Conservation (phyloP, 768 basidiomycete genomes). For the Lyophyllum atratum region DNA sequence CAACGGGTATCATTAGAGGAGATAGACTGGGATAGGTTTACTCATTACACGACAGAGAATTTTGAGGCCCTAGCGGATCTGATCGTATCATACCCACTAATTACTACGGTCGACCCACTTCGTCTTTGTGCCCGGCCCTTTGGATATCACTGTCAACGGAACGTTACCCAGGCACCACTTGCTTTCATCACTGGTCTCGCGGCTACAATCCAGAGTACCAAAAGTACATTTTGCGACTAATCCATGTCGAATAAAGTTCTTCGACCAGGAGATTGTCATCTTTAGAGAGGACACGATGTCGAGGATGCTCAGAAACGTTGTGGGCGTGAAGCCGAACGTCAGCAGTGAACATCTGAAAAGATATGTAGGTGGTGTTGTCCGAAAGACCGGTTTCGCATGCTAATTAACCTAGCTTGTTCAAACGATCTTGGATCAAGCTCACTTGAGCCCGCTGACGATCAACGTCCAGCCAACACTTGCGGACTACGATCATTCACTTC, state of each 20-base stretch:
- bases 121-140: slow-evolving; percentile 91
- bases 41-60: slow-evolving; percentile 56
- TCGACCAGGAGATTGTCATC: slow-evolving; percentile 93
- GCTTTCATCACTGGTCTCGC: slow-evolving; percentile 70
- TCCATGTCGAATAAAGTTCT: slow-evolving; percentile 93
- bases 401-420: slow-evolving; percentile 75
- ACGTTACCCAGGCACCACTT: slow-evolving; percentile 82
- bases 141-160: slow-evolving; percentile 82
- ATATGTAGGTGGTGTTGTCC: slow-evolving; percentile 59
- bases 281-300: slow-evolving; percentile 94
- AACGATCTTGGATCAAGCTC: slow-evolving; percentile 92
- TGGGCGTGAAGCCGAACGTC: slow-evolving; percentile 83
- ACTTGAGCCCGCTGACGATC: slow-evolving; percentile 85
- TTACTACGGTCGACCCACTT: slow-evolving; percentile 84
- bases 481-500: slow-evolving; percentile 89
- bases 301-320: slow-evolving; percentile 88
- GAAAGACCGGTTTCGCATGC: not conserved
- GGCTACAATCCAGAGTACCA: slow-evolving; percentile 72
- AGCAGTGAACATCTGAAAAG: slow-evolving; percentile 81
- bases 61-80: slow-evolving; percentile 88
- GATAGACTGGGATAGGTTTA: not conserved
- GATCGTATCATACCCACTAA: slow-evolving; percentile 76
- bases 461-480: slow-evolving; percentile 85
- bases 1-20: not conserved
- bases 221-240: slow-evolving; percentile 85